Percentiles rank a stretch among this genome's conserved stretches.
These are phyloP conservation scores for Alternaria gansuensis DNA, from an alignment of 2,329 filamentous ascomycete species.

Conservation along the genomic window DNA sequence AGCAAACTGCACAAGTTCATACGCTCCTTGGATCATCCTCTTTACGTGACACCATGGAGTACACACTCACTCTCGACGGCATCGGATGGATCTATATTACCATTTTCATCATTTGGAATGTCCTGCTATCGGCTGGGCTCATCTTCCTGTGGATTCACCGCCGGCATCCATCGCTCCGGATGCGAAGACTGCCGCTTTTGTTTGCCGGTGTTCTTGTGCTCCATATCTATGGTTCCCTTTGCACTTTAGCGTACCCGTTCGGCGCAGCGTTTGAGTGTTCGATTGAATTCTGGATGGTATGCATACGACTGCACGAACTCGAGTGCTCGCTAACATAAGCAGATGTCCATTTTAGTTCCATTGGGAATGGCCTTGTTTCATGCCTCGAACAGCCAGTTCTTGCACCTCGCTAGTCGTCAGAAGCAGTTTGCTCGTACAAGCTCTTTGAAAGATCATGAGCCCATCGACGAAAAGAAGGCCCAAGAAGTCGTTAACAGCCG, in stretches of 20 bases:
- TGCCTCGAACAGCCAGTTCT: slow-evolving; percentile 49
- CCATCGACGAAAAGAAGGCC: slow-evolving; percentile 37
- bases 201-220: slow-evolving; percentile 38
- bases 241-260: slow-evolving; percentile 35
- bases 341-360: not conserved
- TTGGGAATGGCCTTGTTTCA: slow-evolving; percentile 40
- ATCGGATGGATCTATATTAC: slow-evolving; percentile 34
- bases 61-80: slow-evolving; percentile 21
- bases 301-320: not conserved
- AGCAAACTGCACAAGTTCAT: slow-evolving; percentile 9
- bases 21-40: slow-evolving; percentile 14
- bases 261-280: slow-evolving; percentile 37
- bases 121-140: slow-evolving; percentile 25
- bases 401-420: slow-evolving; percentile 46
- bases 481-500: slow-evolving; percentile 37
- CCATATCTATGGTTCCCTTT: slow-evolving; percentile 38
- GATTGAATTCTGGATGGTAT: slow-evolving; percentile 41
- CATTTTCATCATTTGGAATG: slow-evolving; percentile 33
- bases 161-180: slow-evolving; percentile 42
- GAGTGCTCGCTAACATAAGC: not conserved
- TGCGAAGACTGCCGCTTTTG: slow-evolving; percentile 43
- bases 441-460: slow-evolving; percentile 34
- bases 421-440: slow-evolving; percentile 43
- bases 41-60: slow-evolving; percentile 25
- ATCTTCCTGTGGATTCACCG: slow-evolving; percentile 39